A percentile compares a stretch with the other conserved stretches of the same genome.
phyloP scores from a whole-genome alignment of 208 protist genomes.

The Zelonia costaricensis region DNA sequence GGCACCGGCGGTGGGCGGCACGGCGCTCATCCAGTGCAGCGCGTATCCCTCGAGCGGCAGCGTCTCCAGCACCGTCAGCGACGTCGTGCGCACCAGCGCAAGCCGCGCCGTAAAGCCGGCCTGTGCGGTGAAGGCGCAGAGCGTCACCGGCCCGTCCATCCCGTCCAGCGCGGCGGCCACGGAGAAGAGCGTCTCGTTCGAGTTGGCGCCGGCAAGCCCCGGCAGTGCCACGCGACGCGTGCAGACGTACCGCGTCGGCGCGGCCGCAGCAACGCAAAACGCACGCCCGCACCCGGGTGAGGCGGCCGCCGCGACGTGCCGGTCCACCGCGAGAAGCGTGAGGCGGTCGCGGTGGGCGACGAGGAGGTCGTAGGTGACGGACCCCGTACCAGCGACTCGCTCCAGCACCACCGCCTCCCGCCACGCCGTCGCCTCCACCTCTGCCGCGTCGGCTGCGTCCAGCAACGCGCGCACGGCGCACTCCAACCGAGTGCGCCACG shows the following conservation, averaged over 20 bases:
- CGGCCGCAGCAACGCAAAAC: constrained; percentile 3
- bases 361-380: constrained; percentile 22
- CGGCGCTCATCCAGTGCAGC: constrained; percentile 32
- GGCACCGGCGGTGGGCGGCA: constrained; percentile 14
- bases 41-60: constrained; percentile 14
- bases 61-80: constrained; percentile 19
- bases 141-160: constrained; percentile 16
- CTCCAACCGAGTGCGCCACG: constrained; percentile 23
- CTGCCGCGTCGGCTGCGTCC: constrained; percentile 1
- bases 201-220: neutral
- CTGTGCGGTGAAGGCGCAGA: constrained; percentile 19
- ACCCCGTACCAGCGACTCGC: neutral
- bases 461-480: constrained; percentile 25
- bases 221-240: constrained; percentile 12
- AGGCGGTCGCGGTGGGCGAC: constrained; percentile 23
- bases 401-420: constrained; percentile 21
- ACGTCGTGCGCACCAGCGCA: constrained; percentile 19
- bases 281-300: neutral
- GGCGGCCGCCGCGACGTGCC: too few relatives aligned
- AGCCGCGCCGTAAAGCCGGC: constrained; percentile 11
- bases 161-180: constrained; percentile 21
- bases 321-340: constrained; percentile 18
- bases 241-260: constrained; percentile 28
- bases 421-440: constrained; percentile 10
- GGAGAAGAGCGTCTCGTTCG: constrained; percentile 21